Base-by-base conservation (phyloP, 78 protist genomes). In the Planoprotostelium fungivorum region DNA sequence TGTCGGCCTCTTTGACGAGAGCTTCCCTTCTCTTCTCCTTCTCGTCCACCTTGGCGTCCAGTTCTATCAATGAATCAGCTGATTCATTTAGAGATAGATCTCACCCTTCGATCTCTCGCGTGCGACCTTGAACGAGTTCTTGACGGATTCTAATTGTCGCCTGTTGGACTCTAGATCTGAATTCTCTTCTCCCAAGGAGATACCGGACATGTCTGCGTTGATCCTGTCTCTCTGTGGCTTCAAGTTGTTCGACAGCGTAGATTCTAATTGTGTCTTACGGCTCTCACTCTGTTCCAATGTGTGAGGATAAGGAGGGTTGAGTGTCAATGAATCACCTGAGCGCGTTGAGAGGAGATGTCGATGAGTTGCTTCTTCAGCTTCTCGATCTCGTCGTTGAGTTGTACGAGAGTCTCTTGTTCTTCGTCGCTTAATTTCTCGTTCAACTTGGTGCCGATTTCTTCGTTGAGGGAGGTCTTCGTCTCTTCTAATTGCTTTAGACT, bases 391-490 rank as follows among this genome's bases (percentile, higher is more conserved):
- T 31, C 35, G 29, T 89, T 89, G 28, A 63, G 16, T 34, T 38
- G 29, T 9, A 36, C 51, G 31, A 84, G 84, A 29, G 16, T 38
- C 90, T 88, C 90, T 73, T 88, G 84, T 1, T 88, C 84, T 0
- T 39, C 88, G 35, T 31, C 25, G 35, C 38, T 88, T 35, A 38
- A 39, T 36, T 89, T 87, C 0, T 89, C 91, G 73, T 89, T 83
- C 73, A 89, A 83, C 91, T 89, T 88, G 25, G 84, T 88, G 86
- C 84, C 84, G 1, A 37, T 0, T 5, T 88, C 90, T 73, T 39
- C 90, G 37, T 89, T n/a, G 38, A 35, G 86, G 1, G 87, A 36
- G 29, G 87, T 37, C 0, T 89, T 37, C 29, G 87, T 35, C 51
- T 89, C 87, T 1, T 83, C 83, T 83, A 89, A 37, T 1, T 51